Evolutionary conservation across 1,139 yeast genomes (phyloP).

Genomic region (Ogataea hybrid): DNA sequence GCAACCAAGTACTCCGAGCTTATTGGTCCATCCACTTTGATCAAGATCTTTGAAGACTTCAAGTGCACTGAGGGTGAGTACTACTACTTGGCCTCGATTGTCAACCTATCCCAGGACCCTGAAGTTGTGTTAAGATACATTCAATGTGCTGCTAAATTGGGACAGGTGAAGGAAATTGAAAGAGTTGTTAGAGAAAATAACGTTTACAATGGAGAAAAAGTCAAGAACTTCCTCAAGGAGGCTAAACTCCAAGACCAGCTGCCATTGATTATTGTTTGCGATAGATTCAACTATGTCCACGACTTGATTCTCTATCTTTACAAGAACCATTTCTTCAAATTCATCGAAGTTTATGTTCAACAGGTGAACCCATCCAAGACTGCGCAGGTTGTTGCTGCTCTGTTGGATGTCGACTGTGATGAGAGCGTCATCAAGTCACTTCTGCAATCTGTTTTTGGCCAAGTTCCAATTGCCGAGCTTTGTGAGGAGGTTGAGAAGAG

Average conservation of each 20-base stretch:
- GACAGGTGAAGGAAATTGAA: constrained; percentile 92
- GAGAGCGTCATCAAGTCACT: constrained; percentile 81
- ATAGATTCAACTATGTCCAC: constrained; percentile 86
- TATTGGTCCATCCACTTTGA: constrained; percentile 80
- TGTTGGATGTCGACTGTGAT: constrained; percentile 96
- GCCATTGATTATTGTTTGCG: constrained; percentile 95
- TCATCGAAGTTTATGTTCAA: constrained; percentile 96
- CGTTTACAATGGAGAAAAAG: constrained; percentile 95
- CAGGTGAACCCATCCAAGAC: constrained; percentile 95
- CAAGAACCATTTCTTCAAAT: constrained; percentile 93
- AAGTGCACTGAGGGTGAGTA: constrained; percentile 91
- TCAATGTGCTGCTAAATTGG: constrained; percentile 88
- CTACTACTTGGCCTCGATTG: constrained; percentile 90
- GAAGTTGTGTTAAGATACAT: constrained; percentile 96
- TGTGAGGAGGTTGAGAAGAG: constrained; percentile 96
- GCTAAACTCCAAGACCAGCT: constrained; percentile 92
- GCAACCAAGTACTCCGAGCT: constrained; percentile 95
- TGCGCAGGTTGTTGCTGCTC: constrained; percentile 95
- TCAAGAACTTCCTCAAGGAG: constrained; percentile 94
- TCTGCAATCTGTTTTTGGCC: constrained; percentile 84
- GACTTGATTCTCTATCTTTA: constrained; percentile 90
- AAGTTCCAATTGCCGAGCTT: constrained; percentile 87
- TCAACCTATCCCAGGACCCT: constrained; percentile 88
- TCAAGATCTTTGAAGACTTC: constrained; percentile 90
- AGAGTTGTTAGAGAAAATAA: constrained; percentile 92